These are phyloP conservation scores for Colletotrichum sp. DNA, from an alignment of 2,329 filamentous ascomycete genomes.

Conservation along the genomic window DNA sequence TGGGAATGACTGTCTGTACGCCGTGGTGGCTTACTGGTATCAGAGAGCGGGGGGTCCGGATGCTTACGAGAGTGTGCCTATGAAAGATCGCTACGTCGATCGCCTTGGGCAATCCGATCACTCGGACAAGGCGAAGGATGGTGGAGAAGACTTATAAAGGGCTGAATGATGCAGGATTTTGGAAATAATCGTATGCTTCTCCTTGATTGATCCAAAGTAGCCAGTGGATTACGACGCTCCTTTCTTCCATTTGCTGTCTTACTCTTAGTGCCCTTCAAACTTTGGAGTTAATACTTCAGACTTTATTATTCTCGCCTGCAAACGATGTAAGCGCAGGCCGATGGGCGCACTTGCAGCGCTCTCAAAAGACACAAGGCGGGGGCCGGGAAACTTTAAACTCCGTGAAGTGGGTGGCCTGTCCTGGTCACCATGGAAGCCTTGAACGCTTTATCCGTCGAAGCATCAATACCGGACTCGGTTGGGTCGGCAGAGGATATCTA, in stretches of 20 bases:
- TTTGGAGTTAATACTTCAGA: not conserved
- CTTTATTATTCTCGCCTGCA: not conserved
- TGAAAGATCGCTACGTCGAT: constrained; percentile 3
- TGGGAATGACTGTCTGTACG: constrained; percentile 2
- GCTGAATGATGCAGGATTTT: not conserved
- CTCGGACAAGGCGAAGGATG: not conserved
- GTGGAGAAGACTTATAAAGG: not conserved
- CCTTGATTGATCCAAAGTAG: not conserved
- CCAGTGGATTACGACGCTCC: not conserved
- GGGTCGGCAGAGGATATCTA: not conserved
- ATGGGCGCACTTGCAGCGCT: not conserved
- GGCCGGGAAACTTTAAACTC: not conserved
- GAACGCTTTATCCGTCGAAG: not conserved
- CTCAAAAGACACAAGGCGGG: not conserved
- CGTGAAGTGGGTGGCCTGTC: not conserved
- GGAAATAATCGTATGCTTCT: not conserved
- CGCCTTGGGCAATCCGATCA: not conserved
- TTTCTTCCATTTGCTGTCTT: not conserved
- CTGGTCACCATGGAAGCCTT: not conserved
- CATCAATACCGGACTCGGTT: not conserved
- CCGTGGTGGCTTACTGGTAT: constrained; percentile 16
- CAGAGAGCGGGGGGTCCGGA: not conserved
- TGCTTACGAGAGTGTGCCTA: not conserved
- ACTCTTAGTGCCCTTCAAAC: not conserved
- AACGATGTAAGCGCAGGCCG: not conserved